A percentile compares a stretch with the other conserved stretches of the same genome.
Evolutionary conservation across 768 basidiomycete species (phyloP).

Genomic region (Russula sp.): DNA sequence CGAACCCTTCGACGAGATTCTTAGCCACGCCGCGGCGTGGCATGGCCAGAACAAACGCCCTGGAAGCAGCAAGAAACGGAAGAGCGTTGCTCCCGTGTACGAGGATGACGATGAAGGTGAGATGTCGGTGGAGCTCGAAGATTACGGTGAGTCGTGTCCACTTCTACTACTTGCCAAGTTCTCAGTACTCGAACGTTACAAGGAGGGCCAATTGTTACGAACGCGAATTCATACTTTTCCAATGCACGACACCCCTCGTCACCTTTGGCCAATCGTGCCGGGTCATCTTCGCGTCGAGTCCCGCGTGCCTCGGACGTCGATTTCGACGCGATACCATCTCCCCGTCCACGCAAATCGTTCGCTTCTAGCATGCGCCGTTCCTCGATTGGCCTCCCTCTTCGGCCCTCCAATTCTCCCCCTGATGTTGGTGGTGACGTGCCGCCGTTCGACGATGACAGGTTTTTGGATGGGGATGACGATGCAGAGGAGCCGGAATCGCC

Average conservation of each 20-base stretch:
- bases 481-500: conserved; percentile 11
- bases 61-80: conserved; percentile 33
- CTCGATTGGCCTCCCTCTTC: conserved; percentile 16
- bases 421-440: conserved; percentile 20
- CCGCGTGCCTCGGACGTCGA: conserved; percentile 29
- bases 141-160: conserved; percentile 43
- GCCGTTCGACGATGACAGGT: conserved; percentile 20
- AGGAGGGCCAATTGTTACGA: conserved; percentile 20
- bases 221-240: conserved; percentile 29
- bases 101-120: conserved; percentile 46
- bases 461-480: conserved; percentile 28
- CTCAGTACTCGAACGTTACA: background rate
- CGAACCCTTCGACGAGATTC: conserved; percentile 70
- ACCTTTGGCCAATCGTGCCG: conserved; percentile 28
- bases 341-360: conserved; percentile 25
- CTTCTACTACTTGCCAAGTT: background rate
- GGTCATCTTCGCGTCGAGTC: conserved; percentile 28
- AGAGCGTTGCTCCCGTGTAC: conserved; percentile 29
- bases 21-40: conserved; percentile 61
- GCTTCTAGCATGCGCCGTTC: conserved; percentile 22
- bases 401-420: conserved; percentile 15
- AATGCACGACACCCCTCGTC: conserved; percentile 25
- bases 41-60: conserved; percentile 34
- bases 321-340: conserved; percentile 32
- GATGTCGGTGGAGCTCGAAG: conserved; percentile 70